A percentile compares a stretch with the other conserved stretches of the same genome.
These are phyloP conservation scores for Chimonanthus salicifolius DNA, from an alignment of 164 flowering plant species.

Conservation along the genomic window DNA sequence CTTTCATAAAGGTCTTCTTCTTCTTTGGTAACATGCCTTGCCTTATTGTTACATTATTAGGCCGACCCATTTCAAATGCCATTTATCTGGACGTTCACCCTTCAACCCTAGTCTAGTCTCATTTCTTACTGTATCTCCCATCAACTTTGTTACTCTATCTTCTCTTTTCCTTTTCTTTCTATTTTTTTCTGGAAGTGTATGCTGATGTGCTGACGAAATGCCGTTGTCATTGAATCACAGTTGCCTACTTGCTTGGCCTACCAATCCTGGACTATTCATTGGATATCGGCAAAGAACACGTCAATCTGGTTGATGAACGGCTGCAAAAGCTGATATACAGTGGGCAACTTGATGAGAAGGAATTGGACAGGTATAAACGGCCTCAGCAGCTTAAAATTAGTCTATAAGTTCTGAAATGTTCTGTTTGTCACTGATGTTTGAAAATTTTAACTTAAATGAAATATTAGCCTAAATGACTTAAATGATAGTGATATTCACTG, in stretches of 20 bases:
- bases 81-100: background rate
- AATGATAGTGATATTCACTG: background rate
- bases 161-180: background rate
- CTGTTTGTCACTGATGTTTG: background rate
- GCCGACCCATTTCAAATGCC: background rate
- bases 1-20: too few species aligned
- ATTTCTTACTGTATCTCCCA: too few species aligned
- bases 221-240: constrained; percentile 29
- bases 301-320: constrained; percentile 73
- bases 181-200: background rate
- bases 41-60: too few species aligned
- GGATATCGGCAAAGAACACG: constrained; percentile 94
- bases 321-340: constrained; percentile 84
- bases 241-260: constrained; percentile 82
- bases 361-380: constrained; percentile 69
- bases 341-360: constrained; percentile 89
- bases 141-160: background rate
- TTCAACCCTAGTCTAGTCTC: background rate
- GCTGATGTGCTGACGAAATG: background rate
- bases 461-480: background rate
- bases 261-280: constrained; percentile 89
- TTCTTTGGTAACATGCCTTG: too few species aligned
- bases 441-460: background rate
- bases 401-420: background rate
- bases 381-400: background rate